phyloP scores from a whole-genome alignment of 2,329 filamentous ascomycete genomes.

The Talaromyces sp. region DNA sequence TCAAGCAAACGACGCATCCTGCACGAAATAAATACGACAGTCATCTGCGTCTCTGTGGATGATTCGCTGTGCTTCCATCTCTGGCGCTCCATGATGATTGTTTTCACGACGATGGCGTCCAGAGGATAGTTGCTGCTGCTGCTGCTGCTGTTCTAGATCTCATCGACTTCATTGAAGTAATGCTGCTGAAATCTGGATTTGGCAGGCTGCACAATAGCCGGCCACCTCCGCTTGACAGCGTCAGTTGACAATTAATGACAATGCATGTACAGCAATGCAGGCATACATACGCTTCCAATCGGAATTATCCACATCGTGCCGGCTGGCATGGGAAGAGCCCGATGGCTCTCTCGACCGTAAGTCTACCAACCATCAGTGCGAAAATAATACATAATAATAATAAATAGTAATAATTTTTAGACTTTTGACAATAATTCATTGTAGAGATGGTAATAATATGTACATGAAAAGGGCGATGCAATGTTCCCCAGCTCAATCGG shows the following conservation, averaged over 20 bases:
- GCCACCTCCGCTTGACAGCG: neutral
- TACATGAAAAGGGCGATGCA: neutral
- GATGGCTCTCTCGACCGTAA: neutral
- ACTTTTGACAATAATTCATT: neutral
- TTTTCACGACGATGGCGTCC: neutral
- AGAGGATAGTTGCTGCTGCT: neutral
- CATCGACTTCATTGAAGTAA: neutral
- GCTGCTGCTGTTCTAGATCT: neutral
- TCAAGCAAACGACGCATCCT: conserved; percentile 6
- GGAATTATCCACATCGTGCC: neutral
- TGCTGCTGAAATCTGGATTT: neutral
- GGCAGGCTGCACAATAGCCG: neutral
- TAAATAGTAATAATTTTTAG: neutral
- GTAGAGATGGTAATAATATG: neutral
- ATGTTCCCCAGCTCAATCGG: neutral
- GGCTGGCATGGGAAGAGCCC: neutral
- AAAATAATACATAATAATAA: neutral
- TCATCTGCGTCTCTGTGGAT: neutral
- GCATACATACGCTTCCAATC: neutral
- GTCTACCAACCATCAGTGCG: neutral
- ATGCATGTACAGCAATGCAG: neutral
- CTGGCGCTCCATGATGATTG: neutral
- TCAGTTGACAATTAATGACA: neutral
- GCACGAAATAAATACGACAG: conserved; percentile 7
- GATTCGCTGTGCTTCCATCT: neutral